Base-by-base conservation (phyloP, 2,329 filamentous ascomycete genomes). In the Scleromitrula shiraiana region DNA sequence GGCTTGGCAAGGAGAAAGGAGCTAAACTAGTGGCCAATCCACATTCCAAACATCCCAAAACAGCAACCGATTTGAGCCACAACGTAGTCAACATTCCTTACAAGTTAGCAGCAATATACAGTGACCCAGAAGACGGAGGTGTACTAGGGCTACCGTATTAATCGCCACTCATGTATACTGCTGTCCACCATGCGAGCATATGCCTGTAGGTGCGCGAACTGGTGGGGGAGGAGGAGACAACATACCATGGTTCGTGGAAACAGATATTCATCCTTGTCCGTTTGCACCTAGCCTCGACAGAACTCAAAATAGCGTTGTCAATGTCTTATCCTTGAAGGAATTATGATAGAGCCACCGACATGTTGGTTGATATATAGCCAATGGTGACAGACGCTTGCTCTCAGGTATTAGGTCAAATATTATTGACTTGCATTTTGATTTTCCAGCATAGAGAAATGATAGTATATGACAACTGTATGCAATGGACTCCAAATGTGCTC, bases 161-260 rank as follows among this genome's bases (percentile, higher is more conserved):
- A 26, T 26, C 24, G 29, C 15, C 29, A 33, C 27, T 24, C 15
- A 41, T 24, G 52, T 37, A 32, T 29, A 27, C 9, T 3, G n/a
- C 19, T 14, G 1, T 29, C 27, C 41, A 27, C 24, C 14, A 22
- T 36, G 24, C 19, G 12, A 32, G 15, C 14, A 33, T 32, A 4
- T 27, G 26, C 14, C 7, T 24, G 15, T 38, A 27, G 46, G 36
- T 55, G 59, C 56, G 49, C 51, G 60, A 63, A 62, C 60, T 53
- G 59, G 59, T 60, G 61, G 60, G 59, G 61, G 58, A 60, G 56
- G 52, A 50, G 46, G 10, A 19, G 10, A 37, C 32, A 20, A 49
- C 29, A 30, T 27, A 44, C 42, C 35, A 54, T 49, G 33, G 44
- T 44, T 55, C 20, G 40, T n/a, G 38, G n/a, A 40, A 33, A 41